Evolutionary conservation across 306 rosid genomes (phyloP), one percentile per base, ranked within the genome.

Genomic region (Lotus japonicus): DNA sequence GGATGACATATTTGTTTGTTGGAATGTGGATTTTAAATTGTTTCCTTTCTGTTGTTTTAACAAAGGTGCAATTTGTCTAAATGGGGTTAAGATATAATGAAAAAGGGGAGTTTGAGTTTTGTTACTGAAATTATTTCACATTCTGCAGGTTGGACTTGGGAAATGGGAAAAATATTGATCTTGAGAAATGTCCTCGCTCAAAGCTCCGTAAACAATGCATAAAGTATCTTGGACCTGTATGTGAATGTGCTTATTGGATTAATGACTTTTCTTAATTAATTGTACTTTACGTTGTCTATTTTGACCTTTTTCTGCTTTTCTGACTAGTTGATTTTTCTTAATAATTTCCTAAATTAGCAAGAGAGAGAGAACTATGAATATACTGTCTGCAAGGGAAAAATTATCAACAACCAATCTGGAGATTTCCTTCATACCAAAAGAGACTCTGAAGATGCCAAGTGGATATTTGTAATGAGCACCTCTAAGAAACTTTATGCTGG

Each of bases 381-480:
- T 68, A 31, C 64, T 16, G 81, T 88, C 21, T 61, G 18, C 2
- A 87, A 90, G n/a, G 97, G 97, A 21, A 70, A 64, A 60, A 64
- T 94, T 23, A 53, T 85, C 67, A 83, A 81, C 85, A 79, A 78
- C 31, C 85, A 70, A 68, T 83, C 95, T 39, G 86, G 90, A 50
- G 81, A 81, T 57, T 73, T 82, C 43, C 90, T 94, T 64, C 71
- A 88, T 52, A 86, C 99, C 3, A 72, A 68, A 7, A 43, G 64
- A 10, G 89, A 64, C 33, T 64, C 82, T 13, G 61, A 73, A 71
- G 58, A 44, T 61, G 82, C 84, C 14, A 94, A 90, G 83, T 94
- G 92, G 89, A 94, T 94, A 78, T 94, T 94, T 18, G 96, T 94
- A 11, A 88, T 94, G 99, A 85, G 97, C 81, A 84, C 99, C 50